A percentile compares a stretch with the other conserved stretches of the same genome.
Evolutionary conservation across 2,329 filamentous ascomycete species (phyloP).

Genomic region (Colletotrichum sp.): DNA sequence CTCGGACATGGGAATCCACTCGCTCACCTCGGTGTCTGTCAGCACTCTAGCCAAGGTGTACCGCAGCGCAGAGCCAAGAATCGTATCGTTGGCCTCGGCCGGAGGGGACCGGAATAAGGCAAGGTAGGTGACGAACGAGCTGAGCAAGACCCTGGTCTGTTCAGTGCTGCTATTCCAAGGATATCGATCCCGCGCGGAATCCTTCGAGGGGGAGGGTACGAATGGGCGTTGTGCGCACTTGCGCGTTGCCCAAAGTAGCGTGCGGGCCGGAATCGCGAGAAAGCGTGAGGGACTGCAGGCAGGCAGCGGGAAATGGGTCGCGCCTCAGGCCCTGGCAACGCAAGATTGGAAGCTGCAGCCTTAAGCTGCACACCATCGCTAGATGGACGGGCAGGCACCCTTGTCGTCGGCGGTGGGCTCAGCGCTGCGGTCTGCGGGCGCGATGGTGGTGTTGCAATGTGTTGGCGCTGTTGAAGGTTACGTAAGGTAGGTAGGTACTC

Average conservation of each 20-base stretch:
- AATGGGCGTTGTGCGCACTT: background rate
- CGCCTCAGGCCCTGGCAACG: background rate
- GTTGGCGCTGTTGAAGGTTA: background rate
- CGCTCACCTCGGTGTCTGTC: conserved; percentile 14
- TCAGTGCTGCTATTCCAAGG: background rate
- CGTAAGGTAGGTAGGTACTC: background rate
- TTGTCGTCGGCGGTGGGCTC: background rate
- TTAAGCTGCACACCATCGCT: conserved; percentile 11
- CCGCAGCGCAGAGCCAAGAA: background rate
- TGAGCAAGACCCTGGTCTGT: background rate
- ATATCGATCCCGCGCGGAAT: background rate
- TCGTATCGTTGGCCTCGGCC: background rate
- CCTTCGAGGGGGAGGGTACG: background rate
- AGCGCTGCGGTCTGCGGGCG: background rate
- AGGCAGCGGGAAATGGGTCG: background rate
- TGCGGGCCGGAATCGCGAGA: background rate
- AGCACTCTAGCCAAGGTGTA: conserved; percentile 2
- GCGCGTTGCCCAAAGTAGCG: background rate
- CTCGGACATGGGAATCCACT: background rate
- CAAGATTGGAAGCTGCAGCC: background rate
- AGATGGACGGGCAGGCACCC: background rate
- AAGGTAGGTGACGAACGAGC: background rate
- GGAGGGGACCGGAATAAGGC: background rate
- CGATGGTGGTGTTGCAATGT: background rate
- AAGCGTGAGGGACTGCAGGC: background rate